A percentile compares a stretch with the other conserved stretches of the same genome.
Conservation (phyloP, 2,329 filamentous ascomycete species). For the Aotearoamyces nothofagi region DNA sequence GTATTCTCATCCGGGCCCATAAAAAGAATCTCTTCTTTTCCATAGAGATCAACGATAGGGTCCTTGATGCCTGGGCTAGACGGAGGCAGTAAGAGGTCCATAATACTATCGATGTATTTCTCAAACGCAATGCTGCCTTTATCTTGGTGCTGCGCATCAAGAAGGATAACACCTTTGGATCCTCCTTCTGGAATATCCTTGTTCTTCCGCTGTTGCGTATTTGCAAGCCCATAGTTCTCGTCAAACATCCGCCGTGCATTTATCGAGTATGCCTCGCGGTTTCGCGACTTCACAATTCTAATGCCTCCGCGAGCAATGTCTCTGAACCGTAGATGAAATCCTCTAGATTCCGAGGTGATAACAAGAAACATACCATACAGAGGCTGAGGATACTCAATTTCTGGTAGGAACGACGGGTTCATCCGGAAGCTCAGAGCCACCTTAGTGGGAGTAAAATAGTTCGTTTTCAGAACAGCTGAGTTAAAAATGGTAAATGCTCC, state of each 20-base stretch:
- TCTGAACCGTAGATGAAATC: slow-evolving; percentile 94
- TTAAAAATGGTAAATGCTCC: slow-evolving; percentile 95
- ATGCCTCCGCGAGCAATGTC: slow-evolving; percentile 96
- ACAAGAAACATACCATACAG: slow-evolving; percentile 98
- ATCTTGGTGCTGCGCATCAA: slow-evolving; percentile 89
- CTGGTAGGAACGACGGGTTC: slow-evolving; percentile 75
- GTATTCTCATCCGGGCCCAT: slow-evolving; percentile 99
- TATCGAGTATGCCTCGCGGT: slow-evolving; percentile 89
- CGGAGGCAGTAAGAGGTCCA: slow-evolving; percentile 83
- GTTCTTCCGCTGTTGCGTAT: slow-evolving; percentile 98
- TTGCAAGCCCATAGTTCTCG: slow-evolving; percentile 96
- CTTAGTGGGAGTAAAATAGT: slow-evolving; percentile 89
- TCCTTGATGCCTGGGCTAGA: slow-evolving; percentile 96
- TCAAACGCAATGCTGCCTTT: slow-evolving; percentile 87
- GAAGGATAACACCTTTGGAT: slow-evolving; percentile 91
- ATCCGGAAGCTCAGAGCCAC: slow-evolving; percentile 94
- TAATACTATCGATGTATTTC: slow-evolving; percentile 98
- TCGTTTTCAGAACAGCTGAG: slow-evolving; percentile 84
- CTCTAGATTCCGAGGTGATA: slow-evolving; percentile 90
- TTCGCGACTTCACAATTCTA: slow-evolving; percentile 95
- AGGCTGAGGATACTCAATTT: slow-evolving; percentile 82
- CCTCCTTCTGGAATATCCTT: slow-evolving; percentile 98
- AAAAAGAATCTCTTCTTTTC: slow-evolving; percentile 93
- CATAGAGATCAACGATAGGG: slow-evolving; percentile 88
- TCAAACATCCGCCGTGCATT: slow-evolving; percentile 95